These are phyloP conservation scores for Ophiorrhiza pumila DNA, from an alignment of 257 asterid species.

Conservation along the genomic window DNA sequence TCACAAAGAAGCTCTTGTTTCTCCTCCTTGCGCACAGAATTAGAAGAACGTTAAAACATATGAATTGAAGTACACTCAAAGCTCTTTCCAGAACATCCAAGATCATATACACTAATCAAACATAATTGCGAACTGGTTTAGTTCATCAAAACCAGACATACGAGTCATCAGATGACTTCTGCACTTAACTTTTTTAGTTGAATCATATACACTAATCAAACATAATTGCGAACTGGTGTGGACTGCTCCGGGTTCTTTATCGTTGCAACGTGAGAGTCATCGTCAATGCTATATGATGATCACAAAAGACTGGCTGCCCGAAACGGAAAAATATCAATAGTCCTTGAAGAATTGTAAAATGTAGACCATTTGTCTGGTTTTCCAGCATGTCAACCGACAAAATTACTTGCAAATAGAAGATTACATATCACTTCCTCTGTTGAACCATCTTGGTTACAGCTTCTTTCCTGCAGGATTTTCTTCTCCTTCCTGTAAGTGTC, in stretches of 20 bases:
- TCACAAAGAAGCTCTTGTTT: too few species aligned
- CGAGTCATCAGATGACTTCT: background rate
- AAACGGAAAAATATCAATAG: background rate
- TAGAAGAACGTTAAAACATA: too few species aligned
- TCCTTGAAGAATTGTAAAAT: background rate
- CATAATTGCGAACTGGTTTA: background rate
- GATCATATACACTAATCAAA: background rate
- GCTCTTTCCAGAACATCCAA: too few species aligned
- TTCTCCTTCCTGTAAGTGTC: constrained; percentile 53
- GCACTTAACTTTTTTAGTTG: background rate
- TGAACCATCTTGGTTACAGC: constrained; percentile 21
- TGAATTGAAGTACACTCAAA: too few species aligned
- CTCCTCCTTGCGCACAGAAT: too few species aligned
- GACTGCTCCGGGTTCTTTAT: background rate
- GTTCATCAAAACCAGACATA: background rate
- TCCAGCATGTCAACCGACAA: constrained; percentile 3
- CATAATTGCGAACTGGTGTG: background rate
- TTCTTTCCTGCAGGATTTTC: constrained; percentile 36
- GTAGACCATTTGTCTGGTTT: background rate
- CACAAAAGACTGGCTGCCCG: background rate
- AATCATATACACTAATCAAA: background rate
- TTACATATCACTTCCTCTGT: constrained; percentile 57
- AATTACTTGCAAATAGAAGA: constrained; percentile 54
- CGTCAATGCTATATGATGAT: background rate
- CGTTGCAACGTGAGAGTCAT: background rate